Evolutionary conservation across 352 stramenopile genomes (phyloP), one percentile per base, ranked within the genome.

Genomic region (Phytopythium helicoides): DNA sequence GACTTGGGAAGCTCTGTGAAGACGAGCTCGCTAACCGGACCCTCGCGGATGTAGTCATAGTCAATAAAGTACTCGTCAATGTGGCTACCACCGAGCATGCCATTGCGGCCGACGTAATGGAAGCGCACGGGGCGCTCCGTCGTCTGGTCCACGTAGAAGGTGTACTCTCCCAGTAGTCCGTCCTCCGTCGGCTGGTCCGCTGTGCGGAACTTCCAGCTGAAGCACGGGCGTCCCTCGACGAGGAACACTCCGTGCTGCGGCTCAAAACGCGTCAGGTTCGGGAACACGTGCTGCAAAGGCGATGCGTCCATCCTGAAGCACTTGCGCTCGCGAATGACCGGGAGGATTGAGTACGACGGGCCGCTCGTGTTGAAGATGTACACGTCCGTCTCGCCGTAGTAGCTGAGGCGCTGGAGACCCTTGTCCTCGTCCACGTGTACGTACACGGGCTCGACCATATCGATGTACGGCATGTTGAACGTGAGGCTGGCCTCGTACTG

Each of bases 11-110:
- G 55, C 54, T 82, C 75, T 25, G 56, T 70, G 36, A 93, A 94
- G 16, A 93, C 81, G 35, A 86, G 60, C 49, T 73, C 62, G 28
- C 82, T 58, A 25, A 92, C 63, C 11, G 82, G 73, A 0, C 81
- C 83, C 48, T 78, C 80, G 35, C 84, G 82, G 18, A 96, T 67
- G 61, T 92, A 94, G 49, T 92, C 68, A 67, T 96, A 96, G 59
- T 96, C 85, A 47, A 96, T 52, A 50, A 76, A 93, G 65, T 96
- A 96, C 66, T 96, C 85, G 53, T 96, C 88, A 52, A 94, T 89
- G 66, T 96, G 88, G 52, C 83, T 94, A 5, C 82, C 86, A 21
- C 86, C 84, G 12, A 96, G 66, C 70, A 95, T 80, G 0, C 70
- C 64, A 53, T 95, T 95, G 58, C 89, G 86, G 11, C 88, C 88